phyloP scores from a whole-genome alignment of 768 basidiomycete species.

The Kwoniella botswanensis region DNA sequence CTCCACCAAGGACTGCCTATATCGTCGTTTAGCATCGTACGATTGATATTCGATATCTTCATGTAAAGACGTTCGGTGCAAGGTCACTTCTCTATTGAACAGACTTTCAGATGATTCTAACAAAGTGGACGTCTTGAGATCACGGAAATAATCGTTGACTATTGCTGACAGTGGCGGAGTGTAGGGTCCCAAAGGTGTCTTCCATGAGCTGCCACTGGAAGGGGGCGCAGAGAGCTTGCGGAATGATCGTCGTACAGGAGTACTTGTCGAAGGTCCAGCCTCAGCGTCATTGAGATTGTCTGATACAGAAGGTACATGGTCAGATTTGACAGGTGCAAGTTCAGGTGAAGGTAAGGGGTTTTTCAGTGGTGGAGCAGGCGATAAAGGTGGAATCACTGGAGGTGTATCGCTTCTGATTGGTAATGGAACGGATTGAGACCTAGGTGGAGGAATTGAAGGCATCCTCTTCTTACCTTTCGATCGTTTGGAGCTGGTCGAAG shows the following conservation, averaged over 20 bases:
- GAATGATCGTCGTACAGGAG: constrained; percentile 19
- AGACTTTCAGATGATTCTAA: neutral
- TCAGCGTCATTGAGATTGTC: neutral
- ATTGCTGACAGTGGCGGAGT: constrained; percentile 14
- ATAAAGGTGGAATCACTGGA: constrained; percentile 9
- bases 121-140: constrained; percentile 1
- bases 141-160: constrained; percentile 19
- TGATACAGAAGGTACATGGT: neutral
- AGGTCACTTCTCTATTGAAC: constrained; percentile 9
- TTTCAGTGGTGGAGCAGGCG: neutral
- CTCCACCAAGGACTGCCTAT: constrained; percentile 42
- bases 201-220: neutral
- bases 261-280: no score
- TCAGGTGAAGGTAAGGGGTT: constrained; percentile 3
- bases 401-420: constrained; percentile 3
- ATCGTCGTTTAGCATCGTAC: constrained; percentile 24
- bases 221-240: constrained; percentile 5
- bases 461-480: constrained; percentile 11
- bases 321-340: neutral
- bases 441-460: constrained; percentile 6
- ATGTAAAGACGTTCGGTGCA: constrained; percentile 3
- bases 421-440: constrained; percentile 12
- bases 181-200: constrained; percentile 14
- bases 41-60: constrained; percentile 14
- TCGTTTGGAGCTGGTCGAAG: constrained; percentile 1